Evolutionary conservation across 2,329 filamentous ascomycete species (phyloP), one percentile per base, ranked within the genome.

Genomic region (Setomelanomma holmii): DNA sequence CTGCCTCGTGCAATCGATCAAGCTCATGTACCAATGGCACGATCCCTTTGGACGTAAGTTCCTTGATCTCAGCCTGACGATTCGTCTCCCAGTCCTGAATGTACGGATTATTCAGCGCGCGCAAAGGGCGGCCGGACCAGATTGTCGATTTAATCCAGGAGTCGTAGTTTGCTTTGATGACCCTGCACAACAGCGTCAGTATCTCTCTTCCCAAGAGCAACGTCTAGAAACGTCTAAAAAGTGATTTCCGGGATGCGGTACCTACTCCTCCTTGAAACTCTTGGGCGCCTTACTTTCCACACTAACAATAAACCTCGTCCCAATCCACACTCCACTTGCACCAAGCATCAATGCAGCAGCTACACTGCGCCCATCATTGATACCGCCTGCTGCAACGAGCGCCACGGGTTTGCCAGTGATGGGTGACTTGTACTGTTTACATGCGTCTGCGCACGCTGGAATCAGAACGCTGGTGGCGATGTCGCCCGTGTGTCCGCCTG

Each of bases 391-490:
- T 38, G 61, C 61, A 8, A 69, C 64, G 16, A 68, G 55, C 4
- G 53, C 42, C 1, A 65, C 58, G n/a, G 60, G 54, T 22, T 58
- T 35, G 12, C 53, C 49, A 1, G 66, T 67, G 8, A 69, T 24
- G 1, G 67, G 66, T 4, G 62, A 67, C 8, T 39, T 58, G 45
- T 70, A 69, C 30, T 66, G 55, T 27, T 46, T 56, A 53, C 62
- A 64, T n/a, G 64, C 61, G 34, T 68, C 60, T 14, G 63, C 64
- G 30, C 64, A 64, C 1, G 67, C 64, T 1, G 64, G 66, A 4
- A 63, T 64, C 8, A 72, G 59, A 33, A 72, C 58, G 51, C 58
- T 56, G 7, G 65, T 69, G 4, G 69, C 57, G 11, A 71, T 69
- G 43, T 71, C 66, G 22, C 68, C 66, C 1, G 66, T 69, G 40